Conservation (phyloP, 176 grass and related monocot species). For the Lolium perenne region DNA sequence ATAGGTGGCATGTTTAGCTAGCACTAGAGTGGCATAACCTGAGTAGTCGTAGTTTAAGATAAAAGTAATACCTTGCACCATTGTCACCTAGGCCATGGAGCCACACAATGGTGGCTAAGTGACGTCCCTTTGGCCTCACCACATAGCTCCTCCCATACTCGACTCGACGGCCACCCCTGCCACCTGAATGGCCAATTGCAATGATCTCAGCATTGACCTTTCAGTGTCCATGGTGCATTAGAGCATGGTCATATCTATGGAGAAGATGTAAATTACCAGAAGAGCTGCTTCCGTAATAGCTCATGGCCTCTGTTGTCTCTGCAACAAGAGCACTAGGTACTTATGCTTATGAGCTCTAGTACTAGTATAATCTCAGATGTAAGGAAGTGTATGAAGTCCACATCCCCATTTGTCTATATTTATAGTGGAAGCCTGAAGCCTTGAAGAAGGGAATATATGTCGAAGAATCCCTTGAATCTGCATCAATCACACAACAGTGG, state of each 20-base stretch:
- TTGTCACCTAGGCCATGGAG: conserved; percentile 90
- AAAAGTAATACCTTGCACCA: conserved; percentile 66
- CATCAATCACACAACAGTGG: conserved; percentile 43
- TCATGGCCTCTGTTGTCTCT: conserved; percentile 58
- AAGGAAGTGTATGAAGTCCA: conserved; percentile 45
- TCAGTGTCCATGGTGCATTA: neutral
- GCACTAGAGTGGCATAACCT: neutral
- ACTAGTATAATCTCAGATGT: conserved; percentile 21
- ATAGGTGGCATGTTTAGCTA: neutral
- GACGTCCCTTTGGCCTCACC: conserved; percentile 88
- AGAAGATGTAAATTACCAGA: conserved; percentile 59
- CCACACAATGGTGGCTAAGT: conserved; percentile 85
- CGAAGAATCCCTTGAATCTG: conserved; percentile 62
- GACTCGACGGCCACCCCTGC: conserved; percentile 43
- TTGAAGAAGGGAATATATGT: conserved; percentile 45
- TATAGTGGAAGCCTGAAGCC: conserved; percentile 58
- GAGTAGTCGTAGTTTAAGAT: conserved; percentile 6
- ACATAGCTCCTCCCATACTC: conserved; percentile 88
- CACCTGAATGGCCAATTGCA: conserved; percentile 59
- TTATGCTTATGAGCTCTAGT: conserved; percentile 35
- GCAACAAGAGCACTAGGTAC: conserved; percentile 23
- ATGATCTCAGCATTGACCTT: conserved; percentile 19
- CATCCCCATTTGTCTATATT: conserved; percentile 58
- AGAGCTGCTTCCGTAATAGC: conserved; percentile 79
- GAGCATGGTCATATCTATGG: conserved; percentile 32